phyloP scores from a whole-genome alignment of 306 rosid species.

The Trichosanthes cucumerina region DNA sequence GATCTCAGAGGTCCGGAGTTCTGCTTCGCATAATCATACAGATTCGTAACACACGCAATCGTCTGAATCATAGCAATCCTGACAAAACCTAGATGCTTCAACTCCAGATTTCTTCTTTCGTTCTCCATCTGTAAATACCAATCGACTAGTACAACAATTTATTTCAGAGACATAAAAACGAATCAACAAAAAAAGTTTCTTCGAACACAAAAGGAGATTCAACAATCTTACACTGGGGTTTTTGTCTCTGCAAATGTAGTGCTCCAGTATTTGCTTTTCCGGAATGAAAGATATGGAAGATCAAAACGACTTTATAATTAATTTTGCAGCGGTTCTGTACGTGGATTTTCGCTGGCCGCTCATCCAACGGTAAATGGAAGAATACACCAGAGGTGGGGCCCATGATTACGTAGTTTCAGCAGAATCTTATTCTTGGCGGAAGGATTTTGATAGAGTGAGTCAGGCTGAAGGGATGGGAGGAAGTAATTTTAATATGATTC shows the following conservation, averaged over 20 bases:
- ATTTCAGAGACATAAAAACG: neutral
- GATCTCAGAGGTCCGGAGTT: constrained; percentile 65
- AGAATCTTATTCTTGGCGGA: neutral
- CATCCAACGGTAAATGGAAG: neutral
- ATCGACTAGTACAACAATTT: neutral
- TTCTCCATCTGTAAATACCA: constrained; percentile 21
- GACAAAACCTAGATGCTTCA: constrained; percentile 53
- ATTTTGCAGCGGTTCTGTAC: neutral
- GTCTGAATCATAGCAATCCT: constrained; percentile 45
- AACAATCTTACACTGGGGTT: neutral
- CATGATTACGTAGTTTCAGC: neutral
- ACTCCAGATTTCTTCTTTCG: constrained; percentile 28
- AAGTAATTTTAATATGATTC: neutral
- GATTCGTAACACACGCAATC: constrained; percentile 28
- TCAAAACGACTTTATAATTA: neutral
- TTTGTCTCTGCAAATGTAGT: neutral
- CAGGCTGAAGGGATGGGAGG: neutral
- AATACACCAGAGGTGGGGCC: neutral
- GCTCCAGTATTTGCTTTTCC: neutral
- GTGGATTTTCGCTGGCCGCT: neutral
- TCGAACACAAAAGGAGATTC: neutral
- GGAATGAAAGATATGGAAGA: neutral
- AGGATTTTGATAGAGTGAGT: neutral
- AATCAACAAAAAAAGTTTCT: neutral
- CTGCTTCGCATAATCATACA: constrained; percentile 58